Evolutionary conservation across 371 early-diverging fungal genomes (phyloP).

Genomic region (Synchytrium microbalum): DNA sequence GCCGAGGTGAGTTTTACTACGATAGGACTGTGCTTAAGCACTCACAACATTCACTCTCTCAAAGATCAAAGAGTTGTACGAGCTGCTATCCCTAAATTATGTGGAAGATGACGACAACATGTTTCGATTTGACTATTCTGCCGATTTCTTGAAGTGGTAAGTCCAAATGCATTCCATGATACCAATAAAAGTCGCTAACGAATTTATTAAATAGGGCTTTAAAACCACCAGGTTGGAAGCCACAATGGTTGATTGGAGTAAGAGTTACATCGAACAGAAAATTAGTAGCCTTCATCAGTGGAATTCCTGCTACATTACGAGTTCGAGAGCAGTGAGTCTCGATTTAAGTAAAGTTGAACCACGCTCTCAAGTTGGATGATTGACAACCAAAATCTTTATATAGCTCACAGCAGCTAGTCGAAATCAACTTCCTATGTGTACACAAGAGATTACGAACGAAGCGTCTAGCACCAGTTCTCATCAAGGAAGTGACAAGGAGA

Average conservation of each 20-base stretch:
- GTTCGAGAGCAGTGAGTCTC: constrained; percentile 59
- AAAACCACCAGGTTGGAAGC: constrained; percentile 84
- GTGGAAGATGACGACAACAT: constrained; percentile 92
- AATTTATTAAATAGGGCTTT: constrained; percentile 57
- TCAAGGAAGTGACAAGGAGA: constrained; percentile 95
- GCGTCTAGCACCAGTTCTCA: constrained; percentile 96
- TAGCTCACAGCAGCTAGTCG: constrained; percentile 58
- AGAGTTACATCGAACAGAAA: constrained; percentile 73
- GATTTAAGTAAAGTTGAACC: too few relatives aligned
- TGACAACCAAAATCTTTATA: constrained; percentile 3
- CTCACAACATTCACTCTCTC: not conserved
- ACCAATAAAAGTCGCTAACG: not conserved
- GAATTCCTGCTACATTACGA: constrained; percentile 72
- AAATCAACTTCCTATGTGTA: constrained; percentile 98
- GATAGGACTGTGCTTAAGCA: not conserved
- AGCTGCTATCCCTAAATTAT: constrained; percentile 80
- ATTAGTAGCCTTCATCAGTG: constrained; percentile 93
- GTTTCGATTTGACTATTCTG: constrained; percentile 93
- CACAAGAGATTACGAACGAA: constrained; percentile 92
- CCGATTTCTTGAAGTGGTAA: constrained; percentile 84
- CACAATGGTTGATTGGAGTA: constrained; percentile 86
- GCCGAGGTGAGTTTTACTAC: constrained; percentile 43
- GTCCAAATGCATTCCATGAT: not conserved
- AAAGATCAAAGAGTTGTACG: constrained; percentile 76
- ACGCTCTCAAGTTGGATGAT: too few relatives aligned